Conservation (phyloP, 768 basidiomycete genomes). For the Thelephora aurantiotincta region DNA sequence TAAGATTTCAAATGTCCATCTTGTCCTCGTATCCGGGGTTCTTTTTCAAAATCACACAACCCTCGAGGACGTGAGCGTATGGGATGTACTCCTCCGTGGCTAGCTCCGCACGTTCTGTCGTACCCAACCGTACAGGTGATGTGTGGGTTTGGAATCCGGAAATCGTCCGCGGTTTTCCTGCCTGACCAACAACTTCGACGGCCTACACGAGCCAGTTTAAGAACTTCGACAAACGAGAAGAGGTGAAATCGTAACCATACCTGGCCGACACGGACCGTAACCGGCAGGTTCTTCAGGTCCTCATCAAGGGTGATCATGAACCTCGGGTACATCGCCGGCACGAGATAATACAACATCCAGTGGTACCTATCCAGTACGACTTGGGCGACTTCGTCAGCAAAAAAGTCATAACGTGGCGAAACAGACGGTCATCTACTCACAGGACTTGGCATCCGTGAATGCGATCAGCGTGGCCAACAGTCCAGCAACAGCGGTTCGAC, state of each 20-base stretch:
- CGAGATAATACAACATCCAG: slow-evolving; percentile 98
- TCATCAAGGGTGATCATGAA: slow-evolving; percentile 97
- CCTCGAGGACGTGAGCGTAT: slow-evolving; percentile 81
- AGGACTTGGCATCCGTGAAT: slow-evolving; percentile 87
- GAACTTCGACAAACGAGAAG: slow-evolving; percentile 1
- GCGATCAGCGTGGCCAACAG: slow-evolving; percentile 77
- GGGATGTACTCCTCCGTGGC: slow-evolving; percentile 96
- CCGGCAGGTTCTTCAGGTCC: slow-evolving; percentile 69
- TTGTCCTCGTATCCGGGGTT: slow-evolving; percentile 85
- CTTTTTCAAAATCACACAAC: slow-evolving; percentile 84
- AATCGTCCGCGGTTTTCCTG: slow-evolving; percentile 92
- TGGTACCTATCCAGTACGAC: slow-evolving; percentile 92
- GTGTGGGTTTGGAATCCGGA: slow-evolving; percentile 98
- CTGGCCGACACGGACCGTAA: slow-evolving; percentile 91
- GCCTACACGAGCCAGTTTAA: slow-evolving; percentile 34
- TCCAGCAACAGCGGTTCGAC: slow-evolving; percentile 78
- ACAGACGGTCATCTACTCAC: slow-evolving; percentile 39
- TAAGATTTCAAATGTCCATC: slow-evolving; percentile 48
- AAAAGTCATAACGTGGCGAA: background rate
- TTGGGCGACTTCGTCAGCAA: slow-evolving; percentile 16
- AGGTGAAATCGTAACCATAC: slow-evolving; percentile 24
- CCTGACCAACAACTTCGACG: slow-evolving; percentile 94
- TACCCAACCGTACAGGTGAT: slow-evolving; percentile 90
- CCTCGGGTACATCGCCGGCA: slow-evolving; percentile 93
- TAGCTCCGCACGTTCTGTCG: slow-evolving; percentile 87